Evolutionary conservation across 2,329 filamentous ascomycete genomes (phyloP).

Genomic region (Apiospora koreana): DNA sequence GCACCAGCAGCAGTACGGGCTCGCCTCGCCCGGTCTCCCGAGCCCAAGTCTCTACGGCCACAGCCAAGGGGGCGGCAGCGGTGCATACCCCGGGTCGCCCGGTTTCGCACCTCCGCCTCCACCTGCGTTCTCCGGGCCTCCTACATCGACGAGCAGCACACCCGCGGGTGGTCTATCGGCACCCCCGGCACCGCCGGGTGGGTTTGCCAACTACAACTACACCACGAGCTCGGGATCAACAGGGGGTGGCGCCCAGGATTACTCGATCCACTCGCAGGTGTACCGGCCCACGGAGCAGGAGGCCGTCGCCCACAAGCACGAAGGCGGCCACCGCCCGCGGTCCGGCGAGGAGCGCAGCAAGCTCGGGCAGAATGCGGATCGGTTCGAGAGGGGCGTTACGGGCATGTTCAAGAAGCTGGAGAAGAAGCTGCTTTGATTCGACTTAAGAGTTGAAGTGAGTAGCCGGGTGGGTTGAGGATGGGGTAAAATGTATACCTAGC

Average conservation of each 20-base stretch:
- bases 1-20: conserved; percentile 23
- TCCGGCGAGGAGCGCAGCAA: conserved; percentile 47
- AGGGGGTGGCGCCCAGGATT: conserved; percentile 41
- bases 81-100: conserved; percentile 47
- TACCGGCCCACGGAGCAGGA: conserved; percentile 70
- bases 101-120: conserved; percentile 43
- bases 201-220: conserved; percentile 58
- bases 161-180: conserved; percentile 32
- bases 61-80: conserved; percentile 47
- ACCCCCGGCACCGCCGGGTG: conserved; percentile 47
- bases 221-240: conserved; percentile 17
- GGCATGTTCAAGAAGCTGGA: conserved; percentile 78
- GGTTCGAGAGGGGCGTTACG: conserved; percentile 69
- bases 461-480: too few species aligned
- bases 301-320: conserved; percentile 43
- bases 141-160: conserved; percentile 22
- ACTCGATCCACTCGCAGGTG: conserved; percentile 66
- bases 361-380: conserved; percentile 65
- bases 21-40: conserved; percentile 39
- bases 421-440: conserved; percentile 68
- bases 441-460: too few species aligned
- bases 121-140: conserved; percentile 14
- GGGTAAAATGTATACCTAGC: too few species aligned
- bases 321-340: conserved; percentile 42
- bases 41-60: conserved; percentile 39